Conservation (phyloP, 495 filamentous ascomycete species). For the Parmelia sp. region DNA sequence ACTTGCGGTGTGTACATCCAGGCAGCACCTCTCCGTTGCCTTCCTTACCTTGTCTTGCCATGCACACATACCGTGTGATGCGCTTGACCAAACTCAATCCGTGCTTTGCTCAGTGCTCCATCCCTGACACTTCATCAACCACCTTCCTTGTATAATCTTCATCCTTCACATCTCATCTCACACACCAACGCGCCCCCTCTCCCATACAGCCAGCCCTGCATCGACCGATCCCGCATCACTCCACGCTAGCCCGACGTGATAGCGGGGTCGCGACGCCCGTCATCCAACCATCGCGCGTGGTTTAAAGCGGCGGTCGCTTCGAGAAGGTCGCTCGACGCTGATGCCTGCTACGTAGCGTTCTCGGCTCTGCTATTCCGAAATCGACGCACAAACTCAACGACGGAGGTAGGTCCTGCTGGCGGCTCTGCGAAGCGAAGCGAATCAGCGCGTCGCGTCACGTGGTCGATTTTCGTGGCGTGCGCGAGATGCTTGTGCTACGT, state of each 20-base stretch:
- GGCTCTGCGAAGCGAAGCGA: too few species aligned
- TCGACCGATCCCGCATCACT: too few species aligned
- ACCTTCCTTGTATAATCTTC: too few species aligned
- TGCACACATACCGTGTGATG: background rate
- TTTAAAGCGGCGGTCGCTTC: background rate
- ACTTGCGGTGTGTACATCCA: background rate
- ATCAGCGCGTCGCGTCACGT: too few species aligned
- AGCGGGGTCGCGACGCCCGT: background rate
- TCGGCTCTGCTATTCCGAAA: background rate
- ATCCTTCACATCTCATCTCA: background rate
- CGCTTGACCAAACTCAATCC: too few species aligned
- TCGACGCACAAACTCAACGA: too few species aligned
- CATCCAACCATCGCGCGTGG: background rate
- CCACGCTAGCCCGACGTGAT: background rate
- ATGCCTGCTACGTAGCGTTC: background rate
- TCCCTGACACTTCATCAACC: too few species aligned
- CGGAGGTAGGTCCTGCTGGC: too few species aligned
- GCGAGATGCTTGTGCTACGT: too few species aligned
- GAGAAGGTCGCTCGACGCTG: background rate
- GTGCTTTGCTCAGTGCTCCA: too few species aligned
- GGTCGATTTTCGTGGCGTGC: too few species aligned
- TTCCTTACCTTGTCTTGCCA: background rate
- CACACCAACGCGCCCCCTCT: background rate
- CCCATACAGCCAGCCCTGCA: too few species aligned
- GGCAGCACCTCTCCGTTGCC: background rate